Percentiles rank a stretch among this genome's conserved stretches.
Evolutionary conservation across 148 eudicot species (phyloP).

Genomic region (Rhododendron henanense): DNA sequence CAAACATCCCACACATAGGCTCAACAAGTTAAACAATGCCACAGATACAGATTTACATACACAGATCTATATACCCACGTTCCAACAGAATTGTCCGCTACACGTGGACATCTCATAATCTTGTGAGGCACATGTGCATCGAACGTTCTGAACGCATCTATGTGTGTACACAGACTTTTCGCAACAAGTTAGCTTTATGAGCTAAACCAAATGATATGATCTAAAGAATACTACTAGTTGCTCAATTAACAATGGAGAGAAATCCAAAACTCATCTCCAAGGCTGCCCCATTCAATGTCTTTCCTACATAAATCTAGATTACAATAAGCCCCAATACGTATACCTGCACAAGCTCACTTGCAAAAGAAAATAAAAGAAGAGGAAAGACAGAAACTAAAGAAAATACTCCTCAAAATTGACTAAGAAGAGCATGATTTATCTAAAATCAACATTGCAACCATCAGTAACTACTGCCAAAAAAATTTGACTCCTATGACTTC

Average conservation of each 20-base stretch:
- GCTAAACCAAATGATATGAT: not conserved
- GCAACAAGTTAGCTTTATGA: not conserved
- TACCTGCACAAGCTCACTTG: not conserved
- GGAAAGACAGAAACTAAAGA: not conserved
- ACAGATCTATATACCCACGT: no score
- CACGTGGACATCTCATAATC: not conserved
- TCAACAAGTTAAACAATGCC: no score
- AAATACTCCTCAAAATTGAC: constrained; percentile 5
- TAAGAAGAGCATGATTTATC: not conserved
- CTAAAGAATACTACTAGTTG: not conserved
- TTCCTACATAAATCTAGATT: not conserved
- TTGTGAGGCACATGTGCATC: not conserved
- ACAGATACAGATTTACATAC: no score
- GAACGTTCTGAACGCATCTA: not conserved
- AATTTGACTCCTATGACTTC: not conserved
- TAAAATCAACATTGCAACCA: not conserved
- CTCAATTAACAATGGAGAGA: not conserved
- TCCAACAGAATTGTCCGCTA: no score
- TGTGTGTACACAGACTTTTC: not conserved
- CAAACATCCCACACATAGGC: no score
- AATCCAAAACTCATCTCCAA: constrained; percentile 8
- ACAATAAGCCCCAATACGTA: constrained; percentile 1
- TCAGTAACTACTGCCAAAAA: not conserved
- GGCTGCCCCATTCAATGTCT: not conserved
- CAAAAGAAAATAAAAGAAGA: not conserved